phyloP scores from a whole-genome alignment of 2,329 filamentous ascomycete species.

The Pestalotiopsis sp. region DNA sequence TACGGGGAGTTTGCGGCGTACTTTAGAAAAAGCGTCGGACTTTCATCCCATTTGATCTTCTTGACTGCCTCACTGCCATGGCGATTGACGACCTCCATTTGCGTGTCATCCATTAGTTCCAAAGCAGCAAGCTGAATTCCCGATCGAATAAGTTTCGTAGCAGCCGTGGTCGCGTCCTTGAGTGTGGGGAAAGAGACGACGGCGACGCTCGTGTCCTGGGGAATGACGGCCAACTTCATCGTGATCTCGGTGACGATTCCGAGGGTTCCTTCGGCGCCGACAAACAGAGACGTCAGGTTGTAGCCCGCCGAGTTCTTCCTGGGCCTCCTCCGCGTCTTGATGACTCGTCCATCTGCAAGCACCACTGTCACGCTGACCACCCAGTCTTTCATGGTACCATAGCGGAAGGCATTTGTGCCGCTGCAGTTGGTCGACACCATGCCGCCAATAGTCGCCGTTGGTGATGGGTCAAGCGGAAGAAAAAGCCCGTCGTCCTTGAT shows the following conservation, averaged over 20 bases:
- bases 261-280: conserved; percentile 72
- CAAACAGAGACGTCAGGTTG: conserved; percentile 70
- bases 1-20: conserved; percentile 27
- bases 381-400: conserved; percentile 79
- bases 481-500: conserved; percentile 67
- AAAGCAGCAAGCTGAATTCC: conserved; percentile 70
- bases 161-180: conserved; percentile 64
- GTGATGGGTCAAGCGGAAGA: conserved; percentile 71
- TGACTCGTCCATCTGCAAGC: conserved; percentile 65
- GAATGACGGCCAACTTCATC: conserved; percentile 67
- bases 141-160: conserved; percentile 64
- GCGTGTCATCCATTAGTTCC: conserved; percentile 65
- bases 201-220: conserved; percentile 66
- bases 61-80: conserved; percentile 60
- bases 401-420: conserved; percentile 63
- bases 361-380: conserved; percentile 74
- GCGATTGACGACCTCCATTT: conserved; percentile 71
- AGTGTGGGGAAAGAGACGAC: conserved; percentile 64
- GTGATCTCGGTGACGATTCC: conserved; percentile 74
- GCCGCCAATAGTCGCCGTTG: conserved; percentile 59
- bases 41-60: conserved; percentile 64
- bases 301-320: conserved; percentile 74
- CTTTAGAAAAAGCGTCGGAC: conserved; percentile 76
- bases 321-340: conserved; percentile 70
- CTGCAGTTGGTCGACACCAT: conserved; percentile 72